These are phyloP conservation scores for Colletotrichum sp. DNA, from an alignment of 2,329 filamentous ascomycete species.

Conservation along the genomic window DNA sequence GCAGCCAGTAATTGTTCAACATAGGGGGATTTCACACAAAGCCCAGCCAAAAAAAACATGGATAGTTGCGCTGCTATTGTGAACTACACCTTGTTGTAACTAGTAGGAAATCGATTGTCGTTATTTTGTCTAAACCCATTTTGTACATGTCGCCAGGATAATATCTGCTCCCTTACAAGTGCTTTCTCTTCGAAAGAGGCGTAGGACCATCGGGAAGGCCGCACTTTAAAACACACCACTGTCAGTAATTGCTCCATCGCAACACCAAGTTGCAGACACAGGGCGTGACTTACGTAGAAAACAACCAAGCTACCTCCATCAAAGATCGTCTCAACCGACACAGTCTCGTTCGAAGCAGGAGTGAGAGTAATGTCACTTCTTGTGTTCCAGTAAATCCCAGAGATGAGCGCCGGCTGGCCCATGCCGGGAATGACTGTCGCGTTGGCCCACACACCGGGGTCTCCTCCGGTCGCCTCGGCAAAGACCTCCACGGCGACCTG, in stretches of 20 bases:
- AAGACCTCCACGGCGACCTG: not conserved
- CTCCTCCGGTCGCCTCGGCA: not conserved
- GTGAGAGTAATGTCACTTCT: not conserved
- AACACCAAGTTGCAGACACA: rapidly evolving
- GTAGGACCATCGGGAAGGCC: not conserved
- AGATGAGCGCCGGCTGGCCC: not conserved
- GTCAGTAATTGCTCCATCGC: not conserved
- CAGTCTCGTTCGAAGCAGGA: not conserved
- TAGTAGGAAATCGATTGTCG: no score
- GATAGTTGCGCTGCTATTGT: no score
- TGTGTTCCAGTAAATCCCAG: not conserved
- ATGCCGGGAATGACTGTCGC: not conserved
- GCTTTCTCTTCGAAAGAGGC: not conserved
- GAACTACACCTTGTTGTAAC: no score
- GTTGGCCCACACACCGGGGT: not conserved
- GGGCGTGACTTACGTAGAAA: not conserved
- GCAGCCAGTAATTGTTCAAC: no score
- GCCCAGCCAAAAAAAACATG: no score
- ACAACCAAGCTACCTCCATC: not conserved
- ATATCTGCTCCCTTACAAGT: not conserved
- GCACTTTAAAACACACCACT: not conserved
- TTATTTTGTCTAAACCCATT: not conserved
- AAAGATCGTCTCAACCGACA: not conserved
- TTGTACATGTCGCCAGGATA: rapidly evolving
- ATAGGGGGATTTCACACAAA: no score